Conservation (phyloP, 202 grass and related monocot genomes). For the Musa balbisiana region DNA sequence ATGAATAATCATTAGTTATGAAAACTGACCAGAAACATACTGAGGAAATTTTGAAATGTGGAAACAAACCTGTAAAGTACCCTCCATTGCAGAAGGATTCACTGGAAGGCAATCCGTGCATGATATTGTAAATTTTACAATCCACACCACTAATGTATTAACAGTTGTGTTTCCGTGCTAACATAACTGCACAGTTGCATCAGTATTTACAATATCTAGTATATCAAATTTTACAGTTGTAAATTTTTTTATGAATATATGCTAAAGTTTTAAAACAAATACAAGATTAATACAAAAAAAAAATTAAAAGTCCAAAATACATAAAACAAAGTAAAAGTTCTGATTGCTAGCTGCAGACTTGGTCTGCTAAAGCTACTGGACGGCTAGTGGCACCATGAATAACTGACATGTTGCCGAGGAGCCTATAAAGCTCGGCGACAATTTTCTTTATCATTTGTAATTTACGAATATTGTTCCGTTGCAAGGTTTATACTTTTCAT, state of each 20-base stretch:
- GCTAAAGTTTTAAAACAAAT: neutral
- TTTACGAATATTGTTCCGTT: too few species aligned
- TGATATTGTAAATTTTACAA: neutral
- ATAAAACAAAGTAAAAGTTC: neutral
- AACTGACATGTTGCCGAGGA: slow-evolving; percentile 65
- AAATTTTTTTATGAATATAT: neutral
- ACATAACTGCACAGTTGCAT: too few species aligned
- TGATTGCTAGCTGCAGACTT: too few species aligned
- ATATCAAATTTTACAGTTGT: neutral
- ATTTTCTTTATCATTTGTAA: too few species aligned
- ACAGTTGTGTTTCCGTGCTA: too few species aligned
- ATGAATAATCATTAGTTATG: neutral
- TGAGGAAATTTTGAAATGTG: neutral
- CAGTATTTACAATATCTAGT: neutral
- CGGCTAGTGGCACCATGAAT: too few species aligned
- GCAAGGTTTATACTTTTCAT: too few species aligned
- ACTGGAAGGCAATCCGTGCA: slow-evolving; percentile 76
- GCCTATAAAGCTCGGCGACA: slow-evolving; percentile 62
- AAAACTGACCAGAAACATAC: neutral
- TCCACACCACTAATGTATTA: too few species aligned
- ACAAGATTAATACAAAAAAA: neutral
- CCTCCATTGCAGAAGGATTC: slow-evolving; percentile 67
- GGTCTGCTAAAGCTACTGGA: too few species aligned
- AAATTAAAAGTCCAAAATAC: neutral
- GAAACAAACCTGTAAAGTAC: slow-evolving; percentile 44